These are phyloP conservation scores for Albophoma yamanashiensis DNA, from an alignment of 2,329 filamentous ascomycete genomes.

Conservation along the genomic window DNA sequence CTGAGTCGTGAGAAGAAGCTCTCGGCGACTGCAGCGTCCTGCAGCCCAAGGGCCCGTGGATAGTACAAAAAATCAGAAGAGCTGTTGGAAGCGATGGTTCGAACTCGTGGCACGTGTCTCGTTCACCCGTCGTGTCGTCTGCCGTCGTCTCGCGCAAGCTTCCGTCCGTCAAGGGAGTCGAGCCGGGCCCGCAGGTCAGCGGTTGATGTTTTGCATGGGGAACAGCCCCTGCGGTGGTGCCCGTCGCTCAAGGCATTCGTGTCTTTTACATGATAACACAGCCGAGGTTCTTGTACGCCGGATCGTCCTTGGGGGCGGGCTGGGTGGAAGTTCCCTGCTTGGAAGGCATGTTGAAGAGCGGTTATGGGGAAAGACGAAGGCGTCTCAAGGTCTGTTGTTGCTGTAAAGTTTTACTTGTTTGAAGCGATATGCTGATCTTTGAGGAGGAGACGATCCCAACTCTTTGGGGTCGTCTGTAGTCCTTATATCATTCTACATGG, in stretches of 20 bases:
- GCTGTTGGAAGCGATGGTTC: not conserved
- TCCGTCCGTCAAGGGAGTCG: not conserved
- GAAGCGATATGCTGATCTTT: not conserved
- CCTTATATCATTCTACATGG: not conserved
- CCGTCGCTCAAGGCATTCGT: not conserved
- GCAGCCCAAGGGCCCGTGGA: not conserved
- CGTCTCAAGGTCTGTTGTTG: not conserved
- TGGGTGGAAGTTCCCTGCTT: conserved; percentile 5
- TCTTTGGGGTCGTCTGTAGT: not conserved
- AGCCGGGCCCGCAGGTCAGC: not conserved
- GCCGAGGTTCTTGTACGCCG: conserved; percentile 11
- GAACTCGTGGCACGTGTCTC: not conserved
- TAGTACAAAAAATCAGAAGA: not conserved
- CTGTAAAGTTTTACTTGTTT: not conserved
- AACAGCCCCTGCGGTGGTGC: not conserved
- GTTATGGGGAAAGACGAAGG: not conserved
- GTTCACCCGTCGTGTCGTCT: not conserved
- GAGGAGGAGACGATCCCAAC: not conserved
- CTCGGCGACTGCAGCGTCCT: not conserved
- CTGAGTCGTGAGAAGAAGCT: conserved; percentile 1
- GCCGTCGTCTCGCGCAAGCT: not conserved
- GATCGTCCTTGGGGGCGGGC: conserved; percentile 10
- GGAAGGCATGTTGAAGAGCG: conserved; percentile 17
- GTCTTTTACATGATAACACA: conserved; percentile 23
- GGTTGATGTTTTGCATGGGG: not conserved